Evolutionary conservation across 2,329 filamentous ascomycete species (phyloP), one percentile per base, ranked within the genome.

Genomic region (Proliferodiscus dingleyae): DNA sequence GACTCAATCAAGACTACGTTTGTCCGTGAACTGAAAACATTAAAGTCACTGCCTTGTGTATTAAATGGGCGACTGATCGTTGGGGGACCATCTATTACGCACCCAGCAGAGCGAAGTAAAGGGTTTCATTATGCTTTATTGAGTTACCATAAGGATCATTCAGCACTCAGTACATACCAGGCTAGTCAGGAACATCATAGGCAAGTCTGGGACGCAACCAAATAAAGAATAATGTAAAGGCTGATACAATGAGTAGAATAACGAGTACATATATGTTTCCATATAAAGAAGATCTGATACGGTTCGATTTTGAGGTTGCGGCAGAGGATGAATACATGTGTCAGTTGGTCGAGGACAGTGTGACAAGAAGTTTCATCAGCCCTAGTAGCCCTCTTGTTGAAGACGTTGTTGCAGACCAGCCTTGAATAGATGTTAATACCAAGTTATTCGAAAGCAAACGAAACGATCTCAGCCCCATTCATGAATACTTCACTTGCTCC

Each of bases 221-320:
- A 32, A 29, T 10, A 28, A 33, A 21, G n/a, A 30, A 30, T 16
- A 23, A 33, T 29, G 13, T 34, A 10, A 5, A 18, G 15, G 28
- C 43, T 49, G 22, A 46, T 44, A 16, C 30, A n/a, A n/a, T n/a
- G 10, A 3, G 23, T 23, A 53, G 52, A 19, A 43, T 54, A 13
- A 52, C 45, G 22, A 47, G 38, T 36, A 46, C 41, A 10, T 56
- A 55, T 45, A 37, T 56, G 18, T 45, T 46, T 41, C 54, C 54
- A 6, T 51, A 37, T 11, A 55, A 51, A 23, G 54, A 56, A 21
- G 50, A 55, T 30, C 19, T 56, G n/a, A 37, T 52, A 13, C 37
- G 50, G 37, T 56, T 55, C 41, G 54, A 56, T 39, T 53, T 56
- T 33, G 52, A 55, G 41, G 48, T 56, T 41, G 42, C 47, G 11